A percentile compares a stretch with the other conserved stretches of the same genome.
Conservation (phyloP, 2,329 filamentous ascomycete species). For the Diplodia mutila region DNA sequence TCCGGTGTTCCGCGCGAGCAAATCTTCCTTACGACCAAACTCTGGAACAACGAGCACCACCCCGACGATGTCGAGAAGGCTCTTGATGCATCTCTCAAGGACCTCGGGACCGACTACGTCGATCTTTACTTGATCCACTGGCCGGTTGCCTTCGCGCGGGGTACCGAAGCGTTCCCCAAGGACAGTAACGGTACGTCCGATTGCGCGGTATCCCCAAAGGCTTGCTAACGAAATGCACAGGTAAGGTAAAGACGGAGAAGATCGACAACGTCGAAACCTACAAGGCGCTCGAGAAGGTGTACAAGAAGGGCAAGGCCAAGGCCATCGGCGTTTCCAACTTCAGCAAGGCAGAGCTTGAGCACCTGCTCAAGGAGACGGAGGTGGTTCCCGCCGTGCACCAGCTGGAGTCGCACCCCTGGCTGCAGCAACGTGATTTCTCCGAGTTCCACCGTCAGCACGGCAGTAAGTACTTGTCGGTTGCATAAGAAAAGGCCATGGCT, state of each 20-base stretch:
- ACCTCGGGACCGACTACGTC: slow-evolving; percentile 81
- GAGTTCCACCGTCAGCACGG: slow-evolving; percentile 54
- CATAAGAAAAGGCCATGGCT: slow-evolving; percentile 71
- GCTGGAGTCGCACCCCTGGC: slow-evolving; percentile 58
- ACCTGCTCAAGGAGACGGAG: slow-evolving; percentile 49
- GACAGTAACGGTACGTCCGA: slow-evolving; percentile 28
- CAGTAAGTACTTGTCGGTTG: slow-evolving; percentile 61
- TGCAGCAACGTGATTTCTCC: slow-evolving; percentile 55
- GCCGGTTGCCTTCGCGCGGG: slow-evolving; percentile 68
- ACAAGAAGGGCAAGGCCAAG: slow-evolving; percentile 68
- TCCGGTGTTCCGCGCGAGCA: slow-evolving; percentile 82
- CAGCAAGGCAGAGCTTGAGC: slow-evolving; percentile 52
- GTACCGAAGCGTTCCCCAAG: slow-evolving; percentile 35
- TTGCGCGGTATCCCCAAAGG: slow-evolving; percentile 26
- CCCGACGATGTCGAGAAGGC: slow-evolving; percentile 48
- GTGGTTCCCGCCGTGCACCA: slow-evolving; percentile 56
- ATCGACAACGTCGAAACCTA: slow-evolving; percentile 81
- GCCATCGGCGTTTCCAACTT: slow-evolving; percentile 69
- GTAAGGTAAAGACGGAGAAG: slow-evolving; percentile 64
- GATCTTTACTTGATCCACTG: slow-evolving; percentile 91
- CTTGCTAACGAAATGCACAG: slow-evolving; percentile 52
- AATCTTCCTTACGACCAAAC: slow-evolving; percentile 89
- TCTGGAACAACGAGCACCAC: slow-evolving; percentile 92
- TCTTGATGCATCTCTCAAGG: slow-evolving; percentile 46
- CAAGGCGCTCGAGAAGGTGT: slow-evolving; percentile 76